These are phyloP conservation scores for Penicillium subrubescens DNA, from an alignment of 495 filamentous ascomycete species.

Conservation along the genomic window DNA sequence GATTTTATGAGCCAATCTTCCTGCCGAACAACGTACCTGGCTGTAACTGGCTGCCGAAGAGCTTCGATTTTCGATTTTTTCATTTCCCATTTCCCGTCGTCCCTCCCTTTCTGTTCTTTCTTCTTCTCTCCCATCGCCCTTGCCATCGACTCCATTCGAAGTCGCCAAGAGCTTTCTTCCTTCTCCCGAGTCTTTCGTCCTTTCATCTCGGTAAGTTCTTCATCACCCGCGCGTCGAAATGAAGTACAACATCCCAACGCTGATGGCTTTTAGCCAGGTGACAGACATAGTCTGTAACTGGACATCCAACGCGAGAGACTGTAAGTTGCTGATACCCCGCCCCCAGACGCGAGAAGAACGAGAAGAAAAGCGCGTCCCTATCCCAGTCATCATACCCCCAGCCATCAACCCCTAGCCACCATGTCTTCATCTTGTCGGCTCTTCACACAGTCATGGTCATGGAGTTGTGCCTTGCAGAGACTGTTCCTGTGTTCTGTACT, in stretches of 20 bases:
- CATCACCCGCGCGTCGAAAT: slow-evolving; percentile 21
- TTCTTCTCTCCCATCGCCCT: background rate
- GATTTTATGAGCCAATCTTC: background rate
- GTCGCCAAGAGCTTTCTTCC: background rate
- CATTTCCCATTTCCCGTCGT: background rate
- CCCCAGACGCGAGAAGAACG: background rate
- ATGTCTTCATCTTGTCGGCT: background rate
- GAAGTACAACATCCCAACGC: slow-evolving; percentile 43
- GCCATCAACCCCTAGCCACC: background rate
- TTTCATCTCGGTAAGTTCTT: slow-evolving; percentile 9
- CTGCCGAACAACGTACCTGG: background rate
- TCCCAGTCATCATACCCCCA: background rate
- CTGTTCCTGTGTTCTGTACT: background rate
- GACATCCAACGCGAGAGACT: slow-evolving; percentile 21
- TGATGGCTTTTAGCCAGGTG: slow-evolving; percentile 39
- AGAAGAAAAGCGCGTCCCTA: background rate
- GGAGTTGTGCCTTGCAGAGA: background rate
- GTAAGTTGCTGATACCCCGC: slow-evolving; percentile 16
- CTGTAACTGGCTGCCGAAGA: background rate
- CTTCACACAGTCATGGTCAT: background rate
- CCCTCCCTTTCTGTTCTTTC: background rate
- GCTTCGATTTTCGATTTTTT: background rate
- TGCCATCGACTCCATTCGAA: background rate
- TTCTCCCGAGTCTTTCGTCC: background rate
- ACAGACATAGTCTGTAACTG: slow-evolving; percentile 32